These are phyloP conservation scores for Gossypium longicalyx DNA, from an alignment of 345 rosid genomes.

Conservation along the genomic window DNA sequence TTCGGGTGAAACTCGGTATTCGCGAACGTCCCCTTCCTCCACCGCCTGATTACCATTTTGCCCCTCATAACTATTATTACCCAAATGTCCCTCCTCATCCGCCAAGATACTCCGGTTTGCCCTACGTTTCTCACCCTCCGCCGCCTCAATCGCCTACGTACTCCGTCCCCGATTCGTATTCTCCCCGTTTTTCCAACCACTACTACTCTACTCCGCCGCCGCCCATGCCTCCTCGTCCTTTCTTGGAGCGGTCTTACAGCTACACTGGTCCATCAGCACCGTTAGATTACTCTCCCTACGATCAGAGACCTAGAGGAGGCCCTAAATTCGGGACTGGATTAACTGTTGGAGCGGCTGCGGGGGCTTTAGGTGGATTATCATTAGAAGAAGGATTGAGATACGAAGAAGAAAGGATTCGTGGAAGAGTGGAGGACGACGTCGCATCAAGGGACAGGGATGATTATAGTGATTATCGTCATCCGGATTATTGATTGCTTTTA, in stretches of 20 bases:
- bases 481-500: constrained; percentile 11
- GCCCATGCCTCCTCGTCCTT: constrained; percentile 27
- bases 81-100: constrained; percentile 13
- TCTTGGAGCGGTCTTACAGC: constrained; percentile 19
- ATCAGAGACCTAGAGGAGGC: constrained; percentile 31
- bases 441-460: constrained; percentile 21
- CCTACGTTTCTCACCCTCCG: constrained; percentile 19
- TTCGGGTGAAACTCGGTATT: constrained; percentile 39
- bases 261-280: constrained; percentile 49
- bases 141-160: constrained; percentile 17
- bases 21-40: constrained; percentile 35
- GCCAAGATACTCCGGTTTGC: constrained; percentile 15
- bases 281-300: constrained; percentile 37
- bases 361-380: constrained; percentile 29
- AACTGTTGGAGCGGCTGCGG: constrained; percentile 35
- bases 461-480: constrained; percentile 22
- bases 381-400: constrained; percentile 32
- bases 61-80: constrained; percentile 32
- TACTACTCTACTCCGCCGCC: constrained; percentile 22
- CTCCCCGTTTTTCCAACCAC: constrained; percentile 14
- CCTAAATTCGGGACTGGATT: constrained; percentile 26
- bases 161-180: constrained; percentile 23
- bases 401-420: constrained; percentile 29
- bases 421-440: constrained; percentile 21
- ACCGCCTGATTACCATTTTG: constrained; percentile 26